Evolutionary conservation across 192 early-diverging fungal species (phyloP), one percentile per base, ranked within the genome.

Genomic region (Chytriomyces sp.): DNA sequence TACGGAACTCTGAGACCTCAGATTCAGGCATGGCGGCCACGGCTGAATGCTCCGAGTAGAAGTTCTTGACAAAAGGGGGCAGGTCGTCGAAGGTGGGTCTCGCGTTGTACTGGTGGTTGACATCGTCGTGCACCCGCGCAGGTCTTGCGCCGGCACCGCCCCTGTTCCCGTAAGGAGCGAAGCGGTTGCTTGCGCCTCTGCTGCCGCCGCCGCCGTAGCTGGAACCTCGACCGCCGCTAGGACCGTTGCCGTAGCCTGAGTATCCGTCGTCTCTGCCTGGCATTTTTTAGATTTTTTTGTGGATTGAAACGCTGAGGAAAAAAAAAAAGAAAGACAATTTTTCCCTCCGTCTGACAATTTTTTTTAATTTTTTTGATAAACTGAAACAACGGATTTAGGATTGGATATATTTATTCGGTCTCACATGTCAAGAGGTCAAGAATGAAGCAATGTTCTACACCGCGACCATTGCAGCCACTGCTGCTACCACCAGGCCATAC

Each of bases 11-110:
- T 7, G 50, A 57, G 53, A 85, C 83, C 20, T 83, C 76, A 23
- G 61, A 11, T 18, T 78, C 75, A 11, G 79, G 11, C 76, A 84
- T 79, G 18, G 61, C 78, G 16, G 75, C 45, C 61, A 76, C 59
- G 45, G 78, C 77, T 48, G 53, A 0, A 35, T 75, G 73, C 48
- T 75, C 73, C 26, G 75, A 79, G 64, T 88, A 85, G 46, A 91
- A 90, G 45, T 87, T 82, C 26, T 86, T 80, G 50, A 89, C 87
- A 57, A 86, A 86, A 44, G 82, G 69, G 20, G 76, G 67, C 5
- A 83, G 71, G 72, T 80, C 60, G 24, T 24, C 49, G 70, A 81
- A 84, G 64, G 66, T 69, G 23, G 82, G 82, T 53, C 72, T 75
- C 18, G 65, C 48, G 50, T 84, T 75, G 81, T 84, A 84, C 28